Base-by-base conservation (phyloP, 805 yeast species). In the Barnettozyma sp. region DNA sequence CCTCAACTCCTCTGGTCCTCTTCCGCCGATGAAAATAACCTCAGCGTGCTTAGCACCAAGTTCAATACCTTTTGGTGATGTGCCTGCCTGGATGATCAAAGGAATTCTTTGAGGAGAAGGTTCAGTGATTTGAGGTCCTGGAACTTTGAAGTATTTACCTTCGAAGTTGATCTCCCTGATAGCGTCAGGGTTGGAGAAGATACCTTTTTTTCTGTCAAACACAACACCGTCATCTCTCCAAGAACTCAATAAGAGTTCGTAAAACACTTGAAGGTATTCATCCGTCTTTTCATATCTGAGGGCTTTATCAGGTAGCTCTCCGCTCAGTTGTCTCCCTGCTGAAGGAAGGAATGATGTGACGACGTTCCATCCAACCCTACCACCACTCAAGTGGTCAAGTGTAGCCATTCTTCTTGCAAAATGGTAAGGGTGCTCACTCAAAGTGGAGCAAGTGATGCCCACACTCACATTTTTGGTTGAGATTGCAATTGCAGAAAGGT, bases 61-160 rank as follows among this genome's bases (percentile, higher is more conserved):
- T 13, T 60, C 59, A 32, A 55, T 51, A 20, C 71, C 71, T 12
- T 51, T 52, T 16, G 56, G 47, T 5, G 71, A 66, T 26, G 63
- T 49, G 6, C 71, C 71, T 2, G 71, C 71, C 45, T 66, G 71
- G 22, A 66, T 55, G 22, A 66, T 49, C 11, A 66, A 56, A 4
- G 71, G 71, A 3, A 67, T 44, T 44, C 70, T 55, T 40, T 66
- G 71, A 3, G 64, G 65, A 5, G 70, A 55, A 4, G 71, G 71
- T 25, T 60, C 59, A 11, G 63, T 59, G 25, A 66, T 62, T 35
- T 47, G 58, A n/a, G 67, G 68, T 3, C 68, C 69, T 4, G 65
- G 65, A 12, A 66, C 68, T 6, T 47, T 60, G 45, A 53, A 66
- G 38, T 55, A 56, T 34, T 60, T 54, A 7, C 72, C 71, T 30